Conservation (phyloP, 148 eudicot genomes). For the Rhododendron molle region DNA sequence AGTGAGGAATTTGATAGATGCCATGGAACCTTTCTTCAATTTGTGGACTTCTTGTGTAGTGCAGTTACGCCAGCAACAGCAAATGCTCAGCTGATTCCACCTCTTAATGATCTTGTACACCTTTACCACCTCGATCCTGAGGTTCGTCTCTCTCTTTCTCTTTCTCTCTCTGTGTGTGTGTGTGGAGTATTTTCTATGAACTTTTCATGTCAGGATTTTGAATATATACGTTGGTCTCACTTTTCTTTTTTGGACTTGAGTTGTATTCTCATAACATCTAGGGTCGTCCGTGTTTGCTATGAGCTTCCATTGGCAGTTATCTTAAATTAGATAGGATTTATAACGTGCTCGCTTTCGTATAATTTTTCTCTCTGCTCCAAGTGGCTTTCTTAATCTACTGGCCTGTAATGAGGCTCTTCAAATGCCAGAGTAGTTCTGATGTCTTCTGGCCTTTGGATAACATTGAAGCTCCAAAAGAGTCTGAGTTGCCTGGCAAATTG, state of each 20-base stretch:
- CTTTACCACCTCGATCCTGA: constrained; percentile 95
- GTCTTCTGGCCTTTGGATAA: constrained; percentile 77
- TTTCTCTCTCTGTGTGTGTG: no score
- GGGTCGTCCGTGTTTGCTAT: neutral
- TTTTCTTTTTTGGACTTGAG: no score
- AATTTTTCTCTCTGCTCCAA: constrained; percentile 20
- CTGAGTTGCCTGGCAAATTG: no score
- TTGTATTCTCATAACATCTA: neutral
- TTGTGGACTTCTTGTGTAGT: constrained; percentile 82
- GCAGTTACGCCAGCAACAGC: constrained; percentile 64
- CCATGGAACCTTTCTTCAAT: constrained; percentile 96
- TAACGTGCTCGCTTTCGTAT: neutral
- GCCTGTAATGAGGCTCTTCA: constrained; percentile 94
- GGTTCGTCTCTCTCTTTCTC: no score
- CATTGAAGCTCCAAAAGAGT: constrained; percentile 33
- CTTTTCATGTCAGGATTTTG: no score
- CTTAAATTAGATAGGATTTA: neutral
- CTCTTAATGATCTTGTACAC: constrained; percentile 79
- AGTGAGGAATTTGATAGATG: constrained; percentile 96
- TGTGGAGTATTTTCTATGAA: no score
- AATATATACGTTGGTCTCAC: no score
- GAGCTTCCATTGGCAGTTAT: neutral
- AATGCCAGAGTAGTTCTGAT: constrained; percentile 43
- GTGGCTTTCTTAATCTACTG: constrained; percentile 85
- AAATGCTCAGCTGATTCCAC: constrained; percentile 78